A percentile compares a stretch with the other conserved stretches of the same genome.
Conservation (phyloP, 768 basidiomycete genomes). For the Tephrocybe sp. region DNA sequence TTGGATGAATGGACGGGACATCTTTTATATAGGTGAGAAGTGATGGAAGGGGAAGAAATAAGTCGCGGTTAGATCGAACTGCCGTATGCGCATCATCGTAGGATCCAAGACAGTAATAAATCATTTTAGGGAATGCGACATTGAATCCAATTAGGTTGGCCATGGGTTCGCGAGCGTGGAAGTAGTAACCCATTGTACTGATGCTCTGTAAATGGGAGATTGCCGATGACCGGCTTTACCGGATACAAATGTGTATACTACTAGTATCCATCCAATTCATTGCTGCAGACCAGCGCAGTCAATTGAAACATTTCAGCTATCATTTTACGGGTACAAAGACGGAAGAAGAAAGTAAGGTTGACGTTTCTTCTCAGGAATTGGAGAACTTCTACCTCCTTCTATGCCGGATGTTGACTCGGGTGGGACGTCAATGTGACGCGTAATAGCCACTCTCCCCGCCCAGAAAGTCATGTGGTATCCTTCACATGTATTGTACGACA, state of each 20-base stretch:
- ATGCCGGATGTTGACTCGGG: not conserved
- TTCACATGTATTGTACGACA: not conserved
- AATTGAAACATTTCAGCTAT: not conserved
- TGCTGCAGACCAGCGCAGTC: not conserved
- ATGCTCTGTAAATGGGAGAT: not conserved
- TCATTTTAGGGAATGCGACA: constrained; percentile 3
- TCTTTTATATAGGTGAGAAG: constrained; percentile 5
- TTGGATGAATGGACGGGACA: not conserved
- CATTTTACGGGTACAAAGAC: not conserved
- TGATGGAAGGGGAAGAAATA: constrained; percentile 6
- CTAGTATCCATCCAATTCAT: not conserved
- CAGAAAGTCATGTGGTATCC: constrained; percentile 1
- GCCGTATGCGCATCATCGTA: not conserved
- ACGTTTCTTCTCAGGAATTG: not conserved
- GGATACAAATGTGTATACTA: not conserved
- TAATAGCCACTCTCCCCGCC: not conserved
- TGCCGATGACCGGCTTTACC: constrained; percentile 5
- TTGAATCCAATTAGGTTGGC: constrained; percentile 2
- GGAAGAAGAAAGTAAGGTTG: not conserved
- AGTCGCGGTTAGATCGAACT: constrained; percentile 5
- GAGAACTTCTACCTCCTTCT: constrained; percentile 3
- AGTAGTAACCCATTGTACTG: not conserved
- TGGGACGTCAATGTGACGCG: not conserved
- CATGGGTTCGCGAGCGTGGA: constrained; percentile 9
- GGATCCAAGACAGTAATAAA: constrained; percentile 2